These are phyloP conservation scores for Penicillium palitans DNA, from an alignment of 2,329 filamentous ascomycete species.

Conservation along the genomic window DNA sequence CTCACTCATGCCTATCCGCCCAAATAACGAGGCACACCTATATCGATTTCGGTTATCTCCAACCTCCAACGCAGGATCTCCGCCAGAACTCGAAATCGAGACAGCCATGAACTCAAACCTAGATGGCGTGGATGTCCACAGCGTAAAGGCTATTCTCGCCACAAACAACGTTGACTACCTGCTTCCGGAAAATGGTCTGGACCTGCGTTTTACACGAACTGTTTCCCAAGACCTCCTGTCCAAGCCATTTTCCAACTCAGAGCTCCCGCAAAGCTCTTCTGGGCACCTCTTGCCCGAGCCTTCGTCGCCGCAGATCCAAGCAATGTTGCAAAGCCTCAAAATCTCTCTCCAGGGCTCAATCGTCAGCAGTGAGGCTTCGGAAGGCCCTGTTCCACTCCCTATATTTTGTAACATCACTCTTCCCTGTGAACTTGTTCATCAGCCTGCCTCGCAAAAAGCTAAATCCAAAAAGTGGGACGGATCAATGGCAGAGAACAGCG, in stretches of 20 bases:
- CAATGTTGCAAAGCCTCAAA: constrained; percentile 25
- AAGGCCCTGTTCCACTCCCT: constrained; percentile 27
- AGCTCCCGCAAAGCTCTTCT: constrained; percentile 34
- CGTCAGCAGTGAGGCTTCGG: constrained; percentile 6
- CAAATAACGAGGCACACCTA: constrained; percentile 13
- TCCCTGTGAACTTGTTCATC: constrained; percentile 26
- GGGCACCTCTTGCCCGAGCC: constrained; percentile 25
- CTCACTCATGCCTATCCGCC: constrained; percentile 22
- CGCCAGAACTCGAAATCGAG: constrained; percentile 40
- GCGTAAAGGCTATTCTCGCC: constrained; percentile 32
- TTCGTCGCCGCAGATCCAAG: constrained; percentile 5
- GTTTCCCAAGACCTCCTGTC: constrained; percentile 32
- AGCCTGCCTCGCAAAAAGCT: background rate
- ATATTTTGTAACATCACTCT: constrained; percentile 34
- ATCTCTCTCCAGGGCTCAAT: constrained; percentile 25
- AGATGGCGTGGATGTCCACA: constrained; percentile 26
- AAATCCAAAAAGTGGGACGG: background rate
- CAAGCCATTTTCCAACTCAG: constrained; percentile 1
- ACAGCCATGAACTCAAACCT: constrained; percentile 15
- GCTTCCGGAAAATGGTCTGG: constrained; percentile 40
- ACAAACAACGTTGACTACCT: constrained; percentile 41
- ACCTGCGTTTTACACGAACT: constrained; percentile 42
- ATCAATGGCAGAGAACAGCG: constrained; percentile 10
- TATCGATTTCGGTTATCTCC: constrained; percentile 39
- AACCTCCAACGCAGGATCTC: constrained; percentile 23